phyloP scores from a whole-genome alignment of 805 yeast genomes.

The Candida vaughaniae region DNA sequence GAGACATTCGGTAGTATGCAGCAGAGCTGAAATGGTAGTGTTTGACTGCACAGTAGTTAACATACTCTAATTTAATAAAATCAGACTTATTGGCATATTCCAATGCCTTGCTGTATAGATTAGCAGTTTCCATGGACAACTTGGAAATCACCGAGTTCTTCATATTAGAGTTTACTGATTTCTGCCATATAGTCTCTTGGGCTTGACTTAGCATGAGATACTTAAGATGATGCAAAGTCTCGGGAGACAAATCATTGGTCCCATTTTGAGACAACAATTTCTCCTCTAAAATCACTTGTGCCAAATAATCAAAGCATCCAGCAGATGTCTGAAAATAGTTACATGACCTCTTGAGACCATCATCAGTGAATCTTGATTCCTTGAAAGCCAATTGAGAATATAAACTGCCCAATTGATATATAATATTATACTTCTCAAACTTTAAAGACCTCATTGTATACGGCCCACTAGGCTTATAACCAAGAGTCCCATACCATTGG shows the following conservation, averaged over 20 bases:
- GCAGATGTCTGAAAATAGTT: conserved; percentile 69
- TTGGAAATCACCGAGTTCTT: conserved; percentile 64
- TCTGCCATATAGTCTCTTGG: conserved; percentile 82
- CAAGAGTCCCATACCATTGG: conserved; percentile 72
- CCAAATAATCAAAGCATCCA: conserved; percentile 50
- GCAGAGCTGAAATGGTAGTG: conserved; percentile 67
- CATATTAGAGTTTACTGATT: conserved; percentile 49
- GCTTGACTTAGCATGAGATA: conserved; percentile 75
- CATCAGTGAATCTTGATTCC: conserved; percentile 45
- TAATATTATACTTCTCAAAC: conserved; percentile 61
- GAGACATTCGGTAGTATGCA: conserved; percentile 62
- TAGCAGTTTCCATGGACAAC: conserved; percentile 62
- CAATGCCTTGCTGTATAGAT: conserved; percentile 50
- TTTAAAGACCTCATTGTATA: conserved; percentile 45
- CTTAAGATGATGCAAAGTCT: conserved; percentile 51
- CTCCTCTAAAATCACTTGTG: conserved; percentile 9
- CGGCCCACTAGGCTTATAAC: conserved; percentile 52
- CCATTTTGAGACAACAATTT: not conserved
- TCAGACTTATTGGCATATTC: conserved; percentile 42
- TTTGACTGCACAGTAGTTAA: conserved; percentile 59
- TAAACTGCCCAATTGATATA: conserved; percentile 68
- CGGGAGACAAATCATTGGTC: conserved; percentile 34
- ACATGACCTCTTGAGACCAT: conserved; percentile 63
- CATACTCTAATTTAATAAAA: conserved; percentile 59
- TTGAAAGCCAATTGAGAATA: conserved; percentile 56